These are phyloP conservation scores for Cynara cardunculus DNA, from an alignment of 129 eudicot genomes.

Conservation along the genomic window DNA sequence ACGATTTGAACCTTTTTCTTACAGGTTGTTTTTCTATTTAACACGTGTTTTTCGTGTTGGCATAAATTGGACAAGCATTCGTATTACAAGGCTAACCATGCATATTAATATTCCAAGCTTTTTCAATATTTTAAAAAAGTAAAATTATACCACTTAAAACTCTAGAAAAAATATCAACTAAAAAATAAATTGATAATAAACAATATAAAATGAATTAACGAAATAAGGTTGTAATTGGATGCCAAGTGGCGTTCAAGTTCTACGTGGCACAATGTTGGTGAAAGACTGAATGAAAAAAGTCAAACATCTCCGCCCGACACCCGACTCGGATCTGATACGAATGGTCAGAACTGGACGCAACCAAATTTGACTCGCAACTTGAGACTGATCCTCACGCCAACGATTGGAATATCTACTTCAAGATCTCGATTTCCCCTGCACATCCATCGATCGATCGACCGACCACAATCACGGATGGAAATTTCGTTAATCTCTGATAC, in stretches of 20 bases:
- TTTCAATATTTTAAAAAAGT: too few relatives aligned
- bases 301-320: not conserved
- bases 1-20: not conserved
- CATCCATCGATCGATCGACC: slow-evolving; percentile 1
- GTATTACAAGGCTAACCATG: too few relatives aligned
- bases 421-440: not conserved
- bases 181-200: too few relatives aligned
- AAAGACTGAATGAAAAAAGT: not conserved
- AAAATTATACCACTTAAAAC: too few relatives aligned
- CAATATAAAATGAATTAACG: too few relatives aligned
- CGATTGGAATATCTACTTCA: slow-evolving; percentile 11
- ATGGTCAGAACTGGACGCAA: slow-evolving; percentile 15
- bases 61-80: not conserved
- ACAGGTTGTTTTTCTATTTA: not conserved
- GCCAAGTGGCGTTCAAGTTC: too few relatives aligned
- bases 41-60: not conserved
- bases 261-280: not conserved
- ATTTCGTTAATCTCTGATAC: slow-evolving; percentile 28
- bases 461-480: slow-evolving; percentile 22
- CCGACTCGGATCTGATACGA: slow-evolving; percentile 1
- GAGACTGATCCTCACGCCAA: slow-evolving; percentile 27
- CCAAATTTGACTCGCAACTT: slow-evolving; percentile 18
- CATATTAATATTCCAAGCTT: too few relatives aligned
- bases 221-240: too few relatives aligned
- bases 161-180: too few relatives aligned